A percentile compares a stretch with the other conserved stretches of the same genome.
Evolutionary conservation across 495 filamentous ascomycete species (phyloP).

Genomic region (Cenococcum geophilum): DNA sequence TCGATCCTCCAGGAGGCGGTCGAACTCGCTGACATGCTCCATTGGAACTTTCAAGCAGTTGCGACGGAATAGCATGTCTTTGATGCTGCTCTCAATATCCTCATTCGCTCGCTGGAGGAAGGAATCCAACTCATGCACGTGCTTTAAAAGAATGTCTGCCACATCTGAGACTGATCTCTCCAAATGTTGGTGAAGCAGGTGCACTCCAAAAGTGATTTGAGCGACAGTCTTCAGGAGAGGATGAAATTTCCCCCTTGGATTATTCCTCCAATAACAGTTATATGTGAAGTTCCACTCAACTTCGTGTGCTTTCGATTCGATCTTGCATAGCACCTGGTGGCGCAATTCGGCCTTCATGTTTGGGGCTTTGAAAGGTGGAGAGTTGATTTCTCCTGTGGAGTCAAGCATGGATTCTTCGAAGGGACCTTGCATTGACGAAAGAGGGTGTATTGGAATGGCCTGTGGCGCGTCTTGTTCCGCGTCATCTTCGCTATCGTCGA

Average conservation of each 20-base stretch:
- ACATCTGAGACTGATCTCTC: conserved; percentile 85
- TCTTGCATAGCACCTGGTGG: conserved; percentile 61
- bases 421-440: conserved; percentile 78
- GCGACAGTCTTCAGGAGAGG: conserved; percentile 84
- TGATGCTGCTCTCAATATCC: conserved; percentile 74
- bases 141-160: conserved; percentile 79
- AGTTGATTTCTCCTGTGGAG: conserved; percentile 47
- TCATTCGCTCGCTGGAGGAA: conserved; percentile 80
- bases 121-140: conserved; percentile 89
- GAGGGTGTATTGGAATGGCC: conserved; percentile 60
- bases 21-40: conserved; percentile 75
- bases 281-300: conserved; percentile 55
- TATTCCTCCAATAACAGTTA: conserved; percentile 66
- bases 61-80: conserved; percentile 75
- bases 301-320: conserved; percentile 30
- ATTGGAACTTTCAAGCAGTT: conserved; percentile 77
- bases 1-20: conserved; percentile 79
- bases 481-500: neutral
- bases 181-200: conserved; percentile 75
- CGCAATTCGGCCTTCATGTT: conserved; percentile 41
- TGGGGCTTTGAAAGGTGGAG: conserved; percentile 25
- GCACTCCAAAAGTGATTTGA: conserved; percentile 89
- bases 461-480: neutral
- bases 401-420: conserved; percentile 90
- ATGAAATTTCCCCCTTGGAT: conserved; percentile 63